Evolutionary conservation across 768 basidiomycete genomes (phyloP), one percentile per base, ranked within the genome.

Genomic region (Neoboletus brunneissimus): DNA sequence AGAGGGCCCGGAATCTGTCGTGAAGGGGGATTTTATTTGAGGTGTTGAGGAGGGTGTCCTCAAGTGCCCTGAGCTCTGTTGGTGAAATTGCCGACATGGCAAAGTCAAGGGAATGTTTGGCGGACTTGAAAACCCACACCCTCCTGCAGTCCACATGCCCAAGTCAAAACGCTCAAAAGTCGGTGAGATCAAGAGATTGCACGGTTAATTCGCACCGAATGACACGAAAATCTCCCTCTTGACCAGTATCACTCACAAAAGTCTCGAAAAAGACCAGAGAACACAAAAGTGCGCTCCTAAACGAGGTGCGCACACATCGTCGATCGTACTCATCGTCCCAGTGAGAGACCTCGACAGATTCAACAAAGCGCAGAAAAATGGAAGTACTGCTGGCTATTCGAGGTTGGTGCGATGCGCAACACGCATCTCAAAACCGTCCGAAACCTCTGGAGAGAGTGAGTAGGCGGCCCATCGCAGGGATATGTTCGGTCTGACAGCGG

Each of bases 401-500:
- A 89, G 64, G 92, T 98, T 6, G 95, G 94, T 16, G 85, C 94
- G 63, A 96, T 98, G 94, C 81, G 97, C 57, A 98, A 96, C 75
- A 77, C 94, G 27, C 89, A 93, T 73, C 76, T 99, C 38, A 95
- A 98, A 79, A 94, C 92, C 50, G 91, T 98, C 46, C 82, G 97
- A 61, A 86, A 86, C 57, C 77, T 90, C 60, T 99, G 97, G 97
- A 91, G 92, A 79, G 91, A 90, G 88, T 92, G 63, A 53, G 88
- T 76, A 20, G 37, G 23, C 10, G 27, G 31, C 51, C 18, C 25
- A 22, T 49, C 20, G 23, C 38, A 23, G 16, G 18, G n/a, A 46
- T 31, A 0, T 27, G 42, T 51, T 51, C 40, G 18, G 27, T 53
- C 59, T 68, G 48, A 59, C 48, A 16, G 27, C 12, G 7, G 12